Conservation (phyloP, 805 yeast species). For the Phaffomyces thermotolerans region DNA sequence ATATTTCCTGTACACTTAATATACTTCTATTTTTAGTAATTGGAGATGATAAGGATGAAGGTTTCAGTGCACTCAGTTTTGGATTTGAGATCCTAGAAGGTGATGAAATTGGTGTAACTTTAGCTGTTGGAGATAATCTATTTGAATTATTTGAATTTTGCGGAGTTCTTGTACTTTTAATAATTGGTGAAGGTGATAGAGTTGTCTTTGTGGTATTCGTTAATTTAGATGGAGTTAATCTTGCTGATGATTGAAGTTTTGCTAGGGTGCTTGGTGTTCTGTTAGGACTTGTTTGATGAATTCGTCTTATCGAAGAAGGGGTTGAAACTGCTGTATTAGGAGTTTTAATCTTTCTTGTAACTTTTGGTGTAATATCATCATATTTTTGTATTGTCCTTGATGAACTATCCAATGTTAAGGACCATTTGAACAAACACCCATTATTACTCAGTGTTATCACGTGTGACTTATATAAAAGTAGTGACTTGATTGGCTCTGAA, state of each 20-base stretch:
- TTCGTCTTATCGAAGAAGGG: background rate
- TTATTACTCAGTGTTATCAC: conserved; percentile 41
- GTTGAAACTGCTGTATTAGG: background rate
- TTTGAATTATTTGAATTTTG: background rate
- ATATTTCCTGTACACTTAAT: conserved; percentile 3
- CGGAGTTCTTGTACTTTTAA: background rate
- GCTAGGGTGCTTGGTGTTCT: conserved; percentile 2
- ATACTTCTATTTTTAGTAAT: conserved; percentile 8
- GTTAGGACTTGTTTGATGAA: background rate
- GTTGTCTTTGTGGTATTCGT: conserved; percentile 13
- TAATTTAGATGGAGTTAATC: conserved; percentile 20
- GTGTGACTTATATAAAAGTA: conserved; percentile 23
- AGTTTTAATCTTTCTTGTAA: conserved; percentile 20
- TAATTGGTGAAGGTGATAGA: conserved; percentile 16
- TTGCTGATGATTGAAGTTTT: conserved; percentile 15
- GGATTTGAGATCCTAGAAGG: conserved; percentile 7
- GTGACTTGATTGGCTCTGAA: conserved; percentile 42
- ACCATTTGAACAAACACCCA: conserved; percentile 51
- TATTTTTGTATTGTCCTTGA: conserved; percentile 12
- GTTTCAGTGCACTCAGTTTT: conserved; percentile 3
- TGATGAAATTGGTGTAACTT: background rate
- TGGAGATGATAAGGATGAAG: conserved; percentile 2
- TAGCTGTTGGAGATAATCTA: background rate
- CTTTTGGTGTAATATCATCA: conserved; percentile 20
- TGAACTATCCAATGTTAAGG: background rate